Evolutionary conservation across 2,329 filamentous ascomycete species (phyloP), one percentile per base, ranked within the genome.

Genomic region (Coleophoma eucalyptorum): DNA sequence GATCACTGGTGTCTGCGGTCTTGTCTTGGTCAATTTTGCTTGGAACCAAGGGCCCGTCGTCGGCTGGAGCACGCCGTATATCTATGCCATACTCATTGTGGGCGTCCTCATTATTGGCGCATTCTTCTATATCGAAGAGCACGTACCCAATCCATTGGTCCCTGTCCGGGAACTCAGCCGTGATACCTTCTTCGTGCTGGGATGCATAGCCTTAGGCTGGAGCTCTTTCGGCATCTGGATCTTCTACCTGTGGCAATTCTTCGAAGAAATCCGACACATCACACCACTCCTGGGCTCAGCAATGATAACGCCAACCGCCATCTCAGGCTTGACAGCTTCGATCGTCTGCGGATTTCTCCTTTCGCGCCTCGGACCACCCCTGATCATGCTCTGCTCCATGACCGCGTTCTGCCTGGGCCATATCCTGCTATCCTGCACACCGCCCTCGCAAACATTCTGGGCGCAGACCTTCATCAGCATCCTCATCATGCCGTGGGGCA

Each of bases 381-480:
- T 60, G 35, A 64, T 69, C 31, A 68, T 70, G 56, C 55, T 68
- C 16, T 50, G 61, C 38, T 31, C 50, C n/a, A 44, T 52, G 50
- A 41, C 20, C 15, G 65, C 66, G 1, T 75, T 74, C 60, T 47
- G 20, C 32, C 32, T 48, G 6, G 51, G 44, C 13, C 33, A 26
- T 4, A 54, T 62, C 4, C 48, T 63, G 15, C 43, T 62, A 4
- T 57, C 57, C 8, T 61, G 58, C 0, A 44, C 44, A 7, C 62
- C 62, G 1, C 48, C 61, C 4, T 18, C 50, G 3, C 61, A 63
- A 33, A 75, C 69, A 0, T 89, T 87, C 67, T 89, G 85, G 85
- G 72, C 70, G 16, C 78, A 85, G 54, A 72, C 77, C 0, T 88
- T 89, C 60, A 72, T 84, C 10, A 73, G 73, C 3, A 70, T 80